Evolutionary conservation across 2,329 filamentous ascomycete species (phyloP).

Genomic region (Amauroascus verrucosus): DNA sequence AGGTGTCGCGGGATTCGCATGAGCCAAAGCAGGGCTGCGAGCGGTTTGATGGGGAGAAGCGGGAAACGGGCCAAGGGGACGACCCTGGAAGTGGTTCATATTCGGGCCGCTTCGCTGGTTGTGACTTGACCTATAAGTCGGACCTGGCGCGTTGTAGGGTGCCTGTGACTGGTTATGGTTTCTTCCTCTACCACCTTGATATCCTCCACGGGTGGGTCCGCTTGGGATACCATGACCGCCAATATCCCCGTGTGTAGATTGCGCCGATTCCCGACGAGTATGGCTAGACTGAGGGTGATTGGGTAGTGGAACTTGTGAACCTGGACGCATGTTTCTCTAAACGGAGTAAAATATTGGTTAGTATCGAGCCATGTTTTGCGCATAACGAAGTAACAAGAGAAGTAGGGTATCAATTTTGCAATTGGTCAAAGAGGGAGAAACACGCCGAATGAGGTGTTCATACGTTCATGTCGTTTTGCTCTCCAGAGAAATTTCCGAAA

Average conservation of each 20-base stretch:
- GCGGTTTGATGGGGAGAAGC: constrained; percentile 57
- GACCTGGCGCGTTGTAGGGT: constrained; percentile 44
- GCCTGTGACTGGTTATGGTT: constrained; percentile 46
- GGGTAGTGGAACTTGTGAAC: constrained; percentile 45
- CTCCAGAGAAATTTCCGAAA: constrained; percentile 74
- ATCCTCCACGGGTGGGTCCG: constrained; percentile 46
- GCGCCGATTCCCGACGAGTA: constrained; percentile 74
- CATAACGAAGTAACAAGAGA: background rate
- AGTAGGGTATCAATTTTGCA: background rate
- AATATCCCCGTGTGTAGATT: constrained; percentile 68
- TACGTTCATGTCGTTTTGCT: constrained; percentile 59
- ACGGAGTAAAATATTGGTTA: constrained; percentile 19
- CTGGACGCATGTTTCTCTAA: constrained; percentile 39
- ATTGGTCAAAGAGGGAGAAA: background rate
- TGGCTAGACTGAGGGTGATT: constrained; percentile 58
- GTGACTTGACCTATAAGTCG: constrained; percentile 42
- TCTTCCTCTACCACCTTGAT: constrained; percentile 47
- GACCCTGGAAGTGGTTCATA: constrained; percentile 44
- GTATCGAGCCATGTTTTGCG: background rate
- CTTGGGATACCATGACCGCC: constrained; percentile 44
- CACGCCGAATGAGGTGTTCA: constrained; percentile 27
- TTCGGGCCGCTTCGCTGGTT: constrained; percentile 43
- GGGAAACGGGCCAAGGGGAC: constrained; percentile 40
- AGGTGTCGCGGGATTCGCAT: constrained; percentile 58
- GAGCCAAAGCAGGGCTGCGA: constrained; percentile 55